These are phyloP conservation scores for Nosema muscidifuracis DNA, from an alignment of 371 early-diverging fungal species.

Conservation along the genomic window DNA sequence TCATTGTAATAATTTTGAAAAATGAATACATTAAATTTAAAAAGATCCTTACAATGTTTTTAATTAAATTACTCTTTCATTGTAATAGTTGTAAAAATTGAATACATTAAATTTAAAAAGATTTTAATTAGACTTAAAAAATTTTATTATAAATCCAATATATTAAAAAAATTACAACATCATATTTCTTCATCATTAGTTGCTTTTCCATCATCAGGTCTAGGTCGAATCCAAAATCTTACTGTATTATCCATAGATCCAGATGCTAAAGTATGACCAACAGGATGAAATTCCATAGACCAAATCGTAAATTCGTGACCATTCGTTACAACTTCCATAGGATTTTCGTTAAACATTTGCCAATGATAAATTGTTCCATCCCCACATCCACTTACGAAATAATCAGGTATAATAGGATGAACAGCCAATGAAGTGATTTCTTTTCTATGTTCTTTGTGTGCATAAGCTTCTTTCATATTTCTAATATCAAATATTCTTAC, in stretches of 20 bases:
- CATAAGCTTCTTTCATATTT: constrained; percentile 81
- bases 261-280: constrained; percentile 87
- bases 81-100: too few species aligned
- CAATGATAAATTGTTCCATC: constrained; percentile 86
- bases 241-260: constrained; percentile 93
- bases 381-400: constrained; percentile 84
- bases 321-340: constrained; percentile 70
- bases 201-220: constrained; percentile 68
- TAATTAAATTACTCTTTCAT: too few species aligned
- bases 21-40: too few species aligned
- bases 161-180: neutral
- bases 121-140: too few species aligned
- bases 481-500: constrained; percentile 88
- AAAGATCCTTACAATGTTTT: too few species aligned
- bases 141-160: neutral
- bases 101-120: too few species aligned
- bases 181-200: neutral
- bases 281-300: constrained; percentile 95
- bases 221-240: constrained; percentile 89
- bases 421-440: constrained; percentile 73
- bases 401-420: constrained; percentile 83
- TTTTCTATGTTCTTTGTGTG: constrained; percentile 80
- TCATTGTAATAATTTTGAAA: too few species aligned
- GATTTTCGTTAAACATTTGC: constrained; percentile 67
- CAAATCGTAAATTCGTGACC: constrained; percentile 92